These are phyloP conservation scores for Fusarium pseudoanthophilum DNA, from an alignment of 2,329 filamentous ascomycete species.

Conservation along the genomic window DNA sequence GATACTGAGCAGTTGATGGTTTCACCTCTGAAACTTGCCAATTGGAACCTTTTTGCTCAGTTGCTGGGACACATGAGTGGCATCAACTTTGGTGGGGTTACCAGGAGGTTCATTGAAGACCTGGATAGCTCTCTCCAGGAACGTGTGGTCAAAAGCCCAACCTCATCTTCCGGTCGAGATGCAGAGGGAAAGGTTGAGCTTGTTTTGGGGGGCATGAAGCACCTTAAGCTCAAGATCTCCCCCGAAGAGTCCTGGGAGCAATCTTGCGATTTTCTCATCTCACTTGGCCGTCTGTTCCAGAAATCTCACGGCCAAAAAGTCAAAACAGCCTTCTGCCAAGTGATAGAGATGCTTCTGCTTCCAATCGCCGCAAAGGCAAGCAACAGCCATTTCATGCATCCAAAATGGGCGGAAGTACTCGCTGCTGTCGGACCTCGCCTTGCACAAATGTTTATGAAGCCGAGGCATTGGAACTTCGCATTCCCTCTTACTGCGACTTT, in stretches of 20 bases:
- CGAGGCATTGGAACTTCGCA: constrained; percentile 88
- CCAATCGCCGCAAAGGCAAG: constrained; percentile 86
- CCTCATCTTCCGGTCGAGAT: constrained; percentile 67
- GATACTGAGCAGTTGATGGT: constrained; percentile 82
- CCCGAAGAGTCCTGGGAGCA: constrained; percentile 82
- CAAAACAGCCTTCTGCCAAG: constrained; percentile 94
- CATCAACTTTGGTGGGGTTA: constrained; percentile 87
- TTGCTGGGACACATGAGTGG: constrained; percentile 96
- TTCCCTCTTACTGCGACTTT: constrained; percentile 90
- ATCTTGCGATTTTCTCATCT: constrained; percentile 88
- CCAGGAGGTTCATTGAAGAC: constrained; percentile 82
- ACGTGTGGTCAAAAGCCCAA: constrained; percentile 74
- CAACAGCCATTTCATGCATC: constrained; percentile 78
- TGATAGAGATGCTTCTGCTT: constrained; percentile 86
- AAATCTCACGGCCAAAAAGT: constrained; percentile 88
- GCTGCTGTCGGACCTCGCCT: constrained; percentile 81
- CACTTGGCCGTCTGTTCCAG: constrained; percentile 83
- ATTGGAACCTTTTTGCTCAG: constrained; percentile 95
- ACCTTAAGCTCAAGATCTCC: constrained; percentile 79
- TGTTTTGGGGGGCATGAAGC: constrained; percentile 90
- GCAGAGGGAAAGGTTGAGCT: constrained; percentile 86
- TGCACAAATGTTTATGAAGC: constrained; percentile 87
- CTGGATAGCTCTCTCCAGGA: constrained; percentile 83
- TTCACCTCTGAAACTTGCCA: constrained; percentile 87
- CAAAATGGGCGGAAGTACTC: constrained; percentile 89